These are phyloP conservation scores for Termitomyces sp. DNA, from an alignment of 768 basidiomycete genomes.

Conservation along the genomic window DNA sequence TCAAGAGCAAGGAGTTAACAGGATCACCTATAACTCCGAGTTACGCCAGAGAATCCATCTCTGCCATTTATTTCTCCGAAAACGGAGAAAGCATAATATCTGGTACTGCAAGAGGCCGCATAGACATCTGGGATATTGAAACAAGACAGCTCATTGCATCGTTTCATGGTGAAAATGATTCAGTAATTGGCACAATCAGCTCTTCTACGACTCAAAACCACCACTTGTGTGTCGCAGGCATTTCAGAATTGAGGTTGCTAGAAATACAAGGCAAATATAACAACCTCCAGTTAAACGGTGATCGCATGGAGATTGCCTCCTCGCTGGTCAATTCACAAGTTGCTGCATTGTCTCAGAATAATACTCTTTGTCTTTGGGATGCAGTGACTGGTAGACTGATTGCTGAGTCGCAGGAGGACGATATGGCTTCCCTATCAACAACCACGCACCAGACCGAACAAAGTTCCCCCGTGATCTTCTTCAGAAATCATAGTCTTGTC, in stretches of 20 bases:
- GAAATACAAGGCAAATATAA: background rate
- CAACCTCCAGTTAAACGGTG: background rate
- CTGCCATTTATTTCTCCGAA: background rate
- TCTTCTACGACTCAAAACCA: background rate
- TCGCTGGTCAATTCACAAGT: background rate
- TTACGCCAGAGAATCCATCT: background rate
- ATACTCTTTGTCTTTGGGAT: background rate
- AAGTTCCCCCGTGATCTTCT: background rate
- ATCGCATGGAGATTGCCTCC: background rate
- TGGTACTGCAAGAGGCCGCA: background rate
- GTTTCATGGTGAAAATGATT: background rate
- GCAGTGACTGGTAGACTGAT: background rate
- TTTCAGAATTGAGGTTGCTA: background rate
- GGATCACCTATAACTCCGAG: background rate
- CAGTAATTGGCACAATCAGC: background rate
- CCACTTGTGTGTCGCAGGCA: background rate
- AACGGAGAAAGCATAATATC: background rate
- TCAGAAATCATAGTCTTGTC: background rate
- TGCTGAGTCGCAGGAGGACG: background rate
- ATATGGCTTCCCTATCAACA: background rate
- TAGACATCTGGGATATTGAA: background rate
- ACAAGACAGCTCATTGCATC: background rate
- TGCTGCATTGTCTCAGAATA: background rate
- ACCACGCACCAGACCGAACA: background rate
- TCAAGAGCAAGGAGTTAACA: background rate